Evolutionary conservation across 2,329 filamentous ascomycete species (phyloP).

Genomic region (Salinomyces thailandicus): DNA sequence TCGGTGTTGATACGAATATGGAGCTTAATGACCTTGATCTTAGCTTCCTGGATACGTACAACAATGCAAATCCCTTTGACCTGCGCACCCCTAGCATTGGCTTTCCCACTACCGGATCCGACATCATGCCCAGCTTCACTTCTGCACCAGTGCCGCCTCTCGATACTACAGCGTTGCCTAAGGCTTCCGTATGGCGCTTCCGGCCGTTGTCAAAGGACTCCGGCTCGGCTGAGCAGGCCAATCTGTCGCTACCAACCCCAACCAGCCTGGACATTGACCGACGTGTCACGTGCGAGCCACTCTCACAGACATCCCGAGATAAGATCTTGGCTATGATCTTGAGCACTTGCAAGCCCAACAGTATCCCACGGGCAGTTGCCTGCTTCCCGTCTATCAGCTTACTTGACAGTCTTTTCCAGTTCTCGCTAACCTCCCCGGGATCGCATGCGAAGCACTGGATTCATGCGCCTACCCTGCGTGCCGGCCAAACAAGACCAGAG

Average conservation of each 20-base stretch:
- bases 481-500: slow-evolving; percentile 47
- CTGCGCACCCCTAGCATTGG: slow-evolving; percentile 24
- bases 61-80: slow-evolving; percentile 34
- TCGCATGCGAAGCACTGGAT: slow-evolving; percentile 51
- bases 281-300: slow-evolving; percentile 32
- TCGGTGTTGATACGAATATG: slow-evolving; percentile 36
- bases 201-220: slow-evolving; percentile 29
- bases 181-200: slow-evolving; percentile 37
- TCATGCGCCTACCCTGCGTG: slow-evolving; percentile 49
- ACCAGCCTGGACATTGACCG: slow-evolving; percentile 30
- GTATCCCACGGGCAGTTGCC: slow-evolving; percentile 42
- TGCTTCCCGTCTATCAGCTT: slow-evolving; percentile 53
- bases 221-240: slow-evolving; percentile 26
- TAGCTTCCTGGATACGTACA: slow-evolving; percentile 36
- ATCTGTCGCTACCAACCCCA: slow-evolving; percentile 31
- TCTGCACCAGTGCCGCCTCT: slow-evolving; percentile 23
- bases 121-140: slow-evolving; percentile 25
- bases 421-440: slow-evolving; percentile 47
- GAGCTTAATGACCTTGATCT: slow-evolving; percentile 37
- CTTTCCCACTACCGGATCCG: slow-evolving; percentile 22
- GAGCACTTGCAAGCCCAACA: slow-evolving; percentile 43
- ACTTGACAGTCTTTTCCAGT: slow-evolving; percentile 51
- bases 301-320: slow-evolving; percentile 40
- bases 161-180: slow-evolving; percentile 29
- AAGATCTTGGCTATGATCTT: slow-evolving; percentile 55